These are phyloP conservation scores for Tuber brumale DNA, from an alignment of 495 filamentous ascomycete genomes.

Conservation along the genomic window DNA sequence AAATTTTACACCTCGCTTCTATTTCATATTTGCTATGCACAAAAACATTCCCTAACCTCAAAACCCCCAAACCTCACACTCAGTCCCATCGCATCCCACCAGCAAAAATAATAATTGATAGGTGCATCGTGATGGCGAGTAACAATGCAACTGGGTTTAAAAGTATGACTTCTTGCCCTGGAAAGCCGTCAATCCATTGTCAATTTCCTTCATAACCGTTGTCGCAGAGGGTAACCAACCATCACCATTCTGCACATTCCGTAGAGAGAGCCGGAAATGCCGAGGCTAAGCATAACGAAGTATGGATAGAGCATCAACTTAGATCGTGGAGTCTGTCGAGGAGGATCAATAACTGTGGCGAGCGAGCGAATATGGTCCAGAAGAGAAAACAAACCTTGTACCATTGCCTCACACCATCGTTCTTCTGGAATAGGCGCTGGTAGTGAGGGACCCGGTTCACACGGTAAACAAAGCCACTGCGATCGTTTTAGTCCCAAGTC, in stretches of 20 bases:
- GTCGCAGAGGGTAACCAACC: conserved; percentile 44
- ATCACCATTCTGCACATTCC: conserved; percentile 55
- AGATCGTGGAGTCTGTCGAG: conserved; percentile 52
- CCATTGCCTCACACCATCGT: conserved; percentile 57
- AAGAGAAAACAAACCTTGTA: conserved; percentile 50
- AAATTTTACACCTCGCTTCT: neutral
- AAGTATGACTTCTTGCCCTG: conserved; percentile 41
- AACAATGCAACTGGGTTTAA: conserved; percentile 11
- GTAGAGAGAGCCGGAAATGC: conserved; percentile 45
- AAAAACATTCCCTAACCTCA: neutral
- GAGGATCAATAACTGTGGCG: neutral
- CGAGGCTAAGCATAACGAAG: conserved; percentile 54
- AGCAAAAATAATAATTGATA: neutral
- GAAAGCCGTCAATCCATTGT: conserved; percentile 5
- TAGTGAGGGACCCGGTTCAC: conserved; percentile 65
- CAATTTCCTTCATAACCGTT: conserved; percentile 5
- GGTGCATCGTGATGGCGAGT: neutral
- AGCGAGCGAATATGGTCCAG: neutral
- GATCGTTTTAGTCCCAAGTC: neutral
- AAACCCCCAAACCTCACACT: neutral
- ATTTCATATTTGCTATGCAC: conserved; percentile 1
- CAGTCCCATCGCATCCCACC: neutral
- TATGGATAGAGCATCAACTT: conserved; percentile 60
- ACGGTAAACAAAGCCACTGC: conserved; percentile 53
- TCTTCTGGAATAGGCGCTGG: conserved; percentile 55